A percentile compares a stretch with the other conserved stretches of the same genome.
These are phyloP conservation scores for Haberlea rhodopensis DNA, from an alignment of 257 asterid genomes.

Conservation along the genomic window DNA sequence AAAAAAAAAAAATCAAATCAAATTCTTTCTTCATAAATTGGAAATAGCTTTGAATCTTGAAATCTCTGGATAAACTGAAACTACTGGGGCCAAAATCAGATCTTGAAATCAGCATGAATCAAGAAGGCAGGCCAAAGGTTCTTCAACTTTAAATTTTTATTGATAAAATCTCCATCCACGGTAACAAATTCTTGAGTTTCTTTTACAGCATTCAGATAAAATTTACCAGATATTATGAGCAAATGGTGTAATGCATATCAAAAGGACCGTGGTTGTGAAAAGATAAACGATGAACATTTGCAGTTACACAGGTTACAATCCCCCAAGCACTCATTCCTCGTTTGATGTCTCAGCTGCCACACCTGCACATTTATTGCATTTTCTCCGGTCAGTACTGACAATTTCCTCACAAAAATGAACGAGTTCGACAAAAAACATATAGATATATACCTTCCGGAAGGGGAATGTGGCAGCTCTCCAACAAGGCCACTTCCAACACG, in stretches of 20 bases:
- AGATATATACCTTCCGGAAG: slow-evolving; percentile 46
- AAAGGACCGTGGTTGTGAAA: not conserved
- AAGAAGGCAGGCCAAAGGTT: too few species aligned
- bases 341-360: slow-evolving; percentile 41
- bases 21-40: too few species aligned
- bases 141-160: not conserved
- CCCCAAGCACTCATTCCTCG: slow-evolving; percentile 27
- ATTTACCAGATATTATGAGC: not conserved
- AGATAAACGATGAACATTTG: slow-evolving; percentile 16
- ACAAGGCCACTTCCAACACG: slow-evolving; percentile 38
- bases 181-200: not conserved
- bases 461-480: slow-evolving; percentile 57
- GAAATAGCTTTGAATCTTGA: too few species aligned
- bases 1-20: too few species aligned
- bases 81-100: too few species aligned
- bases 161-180: not conserved
- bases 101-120: too few species aligned
- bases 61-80: too few species aligned
- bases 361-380: slow-evolving; percentile 37
- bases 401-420: not conserved
- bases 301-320: slow-evolving; percentile 38
- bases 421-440: not conserved
- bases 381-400: not conserved
- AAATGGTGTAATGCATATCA: not conserved
- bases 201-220: not conserved